phyloP scores from a whole-genome alignment of 805 yeast species.

The Lachancea nothofagi region DNA sequence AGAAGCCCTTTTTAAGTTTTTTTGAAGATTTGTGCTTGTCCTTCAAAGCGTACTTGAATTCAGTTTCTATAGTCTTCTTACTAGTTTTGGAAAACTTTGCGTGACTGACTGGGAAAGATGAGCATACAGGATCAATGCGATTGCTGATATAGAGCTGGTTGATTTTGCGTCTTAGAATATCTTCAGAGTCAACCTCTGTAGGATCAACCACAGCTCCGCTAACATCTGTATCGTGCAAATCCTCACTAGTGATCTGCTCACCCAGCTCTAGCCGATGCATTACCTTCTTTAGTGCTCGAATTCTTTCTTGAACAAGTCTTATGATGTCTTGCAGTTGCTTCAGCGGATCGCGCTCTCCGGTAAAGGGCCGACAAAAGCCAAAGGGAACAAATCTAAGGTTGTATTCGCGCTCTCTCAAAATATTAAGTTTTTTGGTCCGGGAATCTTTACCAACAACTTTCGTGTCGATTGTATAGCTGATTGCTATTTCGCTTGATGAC shows the following conservation, averaged over 20 bases:
- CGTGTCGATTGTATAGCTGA: constrained; percentile 52
- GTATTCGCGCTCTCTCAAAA: constrained; percentile 35
- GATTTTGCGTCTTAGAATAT: constrained; percentile 26
- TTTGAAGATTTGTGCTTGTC: constrained; percentile 17
- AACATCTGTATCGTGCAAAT: constrained; percentile 26
- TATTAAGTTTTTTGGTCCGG: constrained; percentile 25
- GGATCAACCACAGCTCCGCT: constrained; percentile 24
- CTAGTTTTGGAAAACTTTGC: constrained; percentile 13
- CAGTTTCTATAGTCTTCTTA: constrained; percentile 21
- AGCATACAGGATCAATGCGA: constrained; percentile 14
- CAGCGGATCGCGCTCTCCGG: constrained; percentile 18
- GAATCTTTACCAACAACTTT: constrained; percentile 46
- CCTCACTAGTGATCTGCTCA: constrained; percentile 23
- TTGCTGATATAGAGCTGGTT: constrained; percentile 28
- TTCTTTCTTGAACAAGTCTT: constrained; percentile 24
- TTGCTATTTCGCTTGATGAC: constrained; percentile 41
- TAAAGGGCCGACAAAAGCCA: constrained; percentile 28
- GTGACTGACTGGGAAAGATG: constrained; percentile 12
- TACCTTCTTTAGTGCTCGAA: constrained; percentile 23
- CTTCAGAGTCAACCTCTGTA: constrained; percentile 21
- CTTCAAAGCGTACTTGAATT: constrained; percentile 27
- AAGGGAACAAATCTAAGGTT: constrained; percentile 38
- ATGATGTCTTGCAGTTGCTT: constrained; percentile 24
- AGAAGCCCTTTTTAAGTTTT: constrained; percentile 20
- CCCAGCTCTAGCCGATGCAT: constrained; percentile 20